Base-by-base conservation (phyloP, 192 early-diverging fungal genomes). In the Paraglomus brasilianum region DNA sequence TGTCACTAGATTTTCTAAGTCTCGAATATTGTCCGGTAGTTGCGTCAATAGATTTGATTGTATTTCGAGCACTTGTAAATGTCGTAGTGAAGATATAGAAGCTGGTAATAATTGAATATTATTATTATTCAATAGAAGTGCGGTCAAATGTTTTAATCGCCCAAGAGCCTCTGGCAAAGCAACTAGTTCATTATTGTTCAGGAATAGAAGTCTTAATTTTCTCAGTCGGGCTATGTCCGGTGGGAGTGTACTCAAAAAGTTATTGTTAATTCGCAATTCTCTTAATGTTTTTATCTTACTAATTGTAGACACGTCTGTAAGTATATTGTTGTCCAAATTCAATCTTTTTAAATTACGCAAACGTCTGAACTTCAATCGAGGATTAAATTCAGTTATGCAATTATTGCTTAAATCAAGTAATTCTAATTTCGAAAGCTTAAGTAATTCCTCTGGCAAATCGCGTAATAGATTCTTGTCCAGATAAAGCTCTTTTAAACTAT, bases 1-100 rank as follows among this genome's bases (percentile, higher is more conserved):
- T 59, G 84, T 81, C 1, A 77, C 69, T 36, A 84, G 68, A 68
- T 78, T 79, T 36, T 79, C 78, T 66, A 79, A 66, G 45, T 79
- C 78, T 64, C 76, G 75, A 70, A 72, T 72, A n/a, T 72, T 76
- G 21, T 79, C 78, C 0, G 78, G 78, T 39, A 79, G 50, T 39
- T 55, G 59, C 38, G 71, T 75, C 44, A 79, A 62, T 50, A 79
- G 30, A 48, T 79, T 79, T 2, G 74, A 70, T 39, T 75, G 67
- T 41, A 79, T 48, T 21, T 75, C 78, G 45, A 79, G 44, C 4
- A 79, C 75, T 47, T 79, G 78, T 21, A 79, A 45, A 4, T 75
- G 75, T 17, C 72, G 69, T 43, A 79, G 74, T n/a, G 78, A 74
- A 65, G 74, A 75, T 60, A 79, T 76, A 3, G 78, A 71, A 22